phyloP scores from a whole-genome alignment of 164 flowering plant species.

The Stephania japonica region DNA sequence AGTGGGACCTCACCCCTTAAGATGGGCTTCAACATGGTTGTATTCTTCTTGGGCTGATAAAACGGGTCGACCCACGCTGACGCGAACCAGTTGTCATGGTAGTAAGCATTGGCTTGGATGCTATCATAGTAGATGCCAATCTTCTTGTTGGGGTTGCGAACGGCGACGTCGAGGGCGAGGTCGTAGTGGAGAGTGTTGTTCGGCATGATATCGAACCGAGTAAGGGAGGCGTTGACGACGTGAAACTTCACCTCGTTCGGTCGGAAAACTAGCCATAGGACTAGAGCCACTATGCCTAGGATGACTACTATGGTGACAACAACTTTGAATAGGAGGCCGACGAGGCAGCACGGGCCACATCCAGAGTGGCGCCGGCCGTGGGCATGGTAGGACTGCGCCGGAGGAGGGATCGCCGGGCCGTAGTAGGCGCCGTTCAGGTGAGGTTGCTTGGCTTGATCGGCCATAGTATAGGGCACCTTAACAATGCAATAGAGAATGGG shows the following conservation, averaged over 20 bases:
- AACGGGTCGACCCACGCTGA: conserved; percentile 18
- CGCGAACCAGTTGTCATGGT: conserved; percentile 17
- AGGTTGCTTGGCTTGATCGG: conserved; percentile 14
- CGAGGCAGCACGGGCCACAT: conserved; percentile 26
- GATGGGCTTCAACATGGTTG: conserved; percentile 15
- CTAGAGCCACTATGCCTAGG: conserved; percentile 26
- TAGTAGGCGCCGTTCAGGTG: conserved; percentile 35
- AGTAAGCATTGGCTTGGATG: conserved; percentile 29
- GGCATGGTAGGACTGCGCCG: conserved; percentile 20
- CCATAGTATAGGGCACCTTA: conserved; percentile 8
- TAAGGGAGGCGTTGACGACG: conserved; percentile 27
- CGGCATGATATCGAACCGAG: conserved; percentile 6
- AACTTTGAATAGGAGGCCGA: conserved; percentile 22
- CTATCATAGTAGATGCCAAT: conserved; percentile 34
- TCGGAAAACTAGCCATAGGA: conserved; percentile 34
- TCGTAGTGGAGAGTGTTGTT: conserved; percentile 24
- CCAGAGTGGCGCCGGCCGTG: conserved; percentile 24
- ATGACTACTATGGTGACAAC: conserved; percentile 15
- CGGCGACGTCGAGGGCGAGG: conserved; percentile 23
- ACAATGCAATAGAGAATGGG: not conserved
- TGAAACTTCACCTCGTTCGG: conserved; percentile 27
- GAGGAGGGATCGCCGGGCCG: conserved; percentile 43
- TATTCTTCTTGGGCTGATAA: conserved; percentile 38
- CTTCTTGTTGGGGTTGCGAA: conserved; percentile 35
- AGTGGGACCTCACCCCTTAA: conserved; percentile 19